phyloP scores from a whole-genome alignment of 352 stramenopile genomes.

The Phytophthora citricola region DNA sequence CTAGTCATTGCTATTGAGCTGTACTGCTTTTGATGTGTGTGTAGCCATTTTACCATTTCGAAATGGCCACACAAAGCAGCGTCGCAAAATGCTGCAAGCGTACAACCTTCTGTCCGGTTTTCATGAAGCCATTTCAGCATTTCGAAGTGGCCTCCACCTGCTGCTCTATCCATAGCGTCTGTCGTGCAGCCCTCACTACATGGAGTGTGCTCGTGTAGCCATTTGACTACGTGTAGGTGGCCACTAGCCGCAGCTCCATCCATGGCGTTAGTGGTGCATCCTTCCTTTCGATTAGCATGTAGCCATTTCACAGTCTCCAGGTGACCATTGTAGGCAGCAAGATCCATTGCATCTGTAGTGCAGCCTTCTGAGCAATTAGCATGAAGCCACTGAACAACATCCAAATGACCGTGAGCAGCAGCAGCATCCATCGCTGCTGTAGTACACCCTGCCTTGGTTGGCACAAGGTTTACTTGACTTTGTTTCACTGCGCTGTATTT shows the following conservation, averaged over 20 bases:
- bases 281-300: conserved; percentile 10
- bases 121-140: conserved; percentile 19
- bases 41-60: conserved; percentile 13
- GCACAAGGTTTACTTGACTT: not conserved
- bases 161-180: not conserved
- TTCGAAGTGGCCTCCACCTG: conserved; percentile 1
- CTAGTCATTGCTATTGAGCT: conserved; percentile 8
- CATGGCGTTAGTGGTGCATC: conserved; percentile 11
- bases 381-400: conserved; percentile 21
- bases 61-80: conserved; percentile 14
- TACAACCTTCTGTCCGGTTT: conserved; percentile 15
- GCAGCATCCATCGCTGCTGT: conserved; percentile 14
- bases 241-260: conserved; percentile 16
- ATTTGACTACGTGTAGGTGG: conserved; percentile 17
- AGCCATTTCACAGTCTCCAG: conserved; percentile 23
- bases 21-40: not conserved
- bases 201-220: conserved; percentile 10
- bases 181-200: conserved; percentile 13
- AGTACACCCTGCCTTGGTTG: conserved; percentile 1
- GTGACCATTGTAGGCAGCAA: conserved; percentile 15
- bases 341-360: conserved; percentile 11
- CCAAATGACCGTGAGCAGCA: conserved; percentile 13
- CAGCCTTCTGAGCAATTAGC: conserved; percentile 7
- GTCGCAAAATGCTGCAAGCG: conserved; percentile 10
- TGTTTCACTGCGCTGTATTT: not conserved